Conservation (phyloP, 306 rosid genomes). For the Rosa lucieae region DNA sequence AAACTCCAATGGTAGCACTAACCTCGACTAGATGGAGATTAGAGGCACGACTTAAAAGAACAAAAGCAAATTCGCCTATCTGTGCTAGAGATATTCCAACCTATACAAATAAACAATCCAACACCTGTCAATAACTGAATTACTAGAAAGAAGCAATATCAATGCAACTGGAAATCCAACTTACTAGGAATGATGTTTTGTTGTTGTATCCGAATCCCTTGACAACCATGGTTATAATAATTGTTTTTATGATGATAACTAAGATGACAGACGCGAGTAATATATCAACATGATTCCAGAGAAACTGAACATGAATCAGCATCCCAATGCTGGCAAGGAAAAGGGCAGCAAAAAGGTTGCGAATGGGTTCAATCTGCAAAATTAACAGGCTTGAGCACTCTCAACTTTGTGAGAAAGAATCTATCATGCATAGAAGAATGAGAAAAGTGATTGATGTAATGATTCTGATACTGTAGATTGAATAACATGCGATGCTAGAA, state of each 20-base stretch:
- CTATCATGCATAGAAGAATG: not conserved
- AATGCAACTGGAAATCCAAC: conserved; percentile 27
- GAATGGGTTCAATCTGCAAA: conserved; percentile 92
- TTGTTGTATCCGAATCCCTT: conserved; percentile 95
- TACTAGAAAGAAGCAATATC: not conserved
- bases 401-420: not conserved
- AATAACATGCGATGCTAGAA: not conserved
- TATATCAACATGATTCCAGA: conserved; percentile 97
- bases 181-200: conserved; percentile 88
- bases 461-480: not conserved
- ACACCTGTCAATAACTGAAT: conserved; percentile 2
- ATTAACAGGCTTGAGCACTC: conserved; percentile 24
- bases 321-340: conserved; percentile 99
- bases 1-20: conserved; percentile 26
- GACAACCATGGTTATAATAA: conserved; percentile 73
- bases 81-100: conserved; percentile 99
- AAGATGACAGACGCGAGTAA: conserved; percentile 91
- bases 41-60: conserved; percentile 98
- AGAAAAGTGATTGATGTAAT: not conserved
- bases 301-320: conserved; percentile 98
- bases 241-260: conserved; percentile 84
- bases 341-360: conserved; percentile 94
- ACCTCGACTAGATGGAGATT: conserved; percentile 98
- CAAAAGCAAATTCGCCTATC: conserved; percentile 97
- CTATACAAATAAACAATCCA: conserved; percentile 58